Conservation (phyloP, 495 filamentous ascomycete species). For the Aspergillus panamensis region DNA sequence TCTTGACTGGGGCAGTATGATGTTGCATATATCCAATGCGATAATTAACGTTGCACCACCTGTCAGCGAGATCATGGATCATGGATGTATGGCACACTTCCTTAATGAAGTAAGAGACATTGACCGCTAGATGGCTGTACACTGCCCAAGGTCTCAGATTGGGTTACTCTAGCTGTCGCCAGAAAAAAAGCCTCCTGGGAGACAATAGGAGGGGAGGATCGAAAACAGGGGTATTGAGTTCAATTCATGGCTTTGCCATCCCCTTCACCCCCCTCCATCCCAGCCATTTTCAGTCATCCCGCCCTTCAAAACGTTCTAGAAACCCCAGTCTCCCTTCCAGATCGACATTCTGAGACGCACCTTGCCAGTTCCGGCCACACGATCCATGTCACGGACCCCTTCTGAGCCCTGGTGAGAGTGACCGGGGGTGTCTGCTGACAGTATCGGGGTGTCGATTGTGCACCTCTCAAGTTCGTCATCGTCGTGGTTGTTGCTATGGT, state of each 20-base stretch:
- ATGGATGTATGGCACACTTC: too few relatives aligned
- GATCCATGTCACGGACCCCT: not conserved
- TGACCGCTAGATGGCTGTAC: too few relatives aligned
- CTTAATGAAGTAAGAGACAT: too few relatives aligned
- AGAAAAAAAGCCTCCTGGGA: not conserved
- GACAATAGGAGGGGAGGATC: not conserved
- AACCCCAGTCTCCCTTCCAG: not conserved
- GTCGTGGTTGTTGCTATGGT: not conserved
- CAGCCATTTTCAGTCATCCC: not conserved
- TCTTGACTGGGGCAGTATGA: not conserved
- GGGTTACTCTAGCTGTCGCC: not conserved
- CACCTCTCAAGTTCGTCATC: not conserved
- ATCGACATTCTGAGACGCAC: not conserved
- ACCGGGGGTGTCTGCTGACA: constrained; percentile 14
- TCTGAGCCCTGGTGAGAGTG: constrained; percentile 1
- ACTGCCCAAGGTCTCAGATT: not conserved
- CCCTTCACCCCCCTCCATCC: not conserved
- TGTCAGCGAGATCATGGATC: too few relatives aligned
- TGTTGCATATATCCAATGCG: too few relatives aligned
- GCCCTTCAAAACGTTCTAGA: constrained; percentile 13
- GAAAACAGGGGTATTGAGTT: not conserved
- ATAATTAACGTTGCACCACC: too few relatives aligned
- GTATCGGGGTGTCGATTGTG: not conserved
- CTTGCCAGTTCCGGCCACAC: constrained; percentile 5
- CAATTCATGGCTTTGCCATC: not conserved